Conservation (phyloP, 2,329 filamentous ascomycete genomes). For the Teratosphaeria viscida region DNA sequence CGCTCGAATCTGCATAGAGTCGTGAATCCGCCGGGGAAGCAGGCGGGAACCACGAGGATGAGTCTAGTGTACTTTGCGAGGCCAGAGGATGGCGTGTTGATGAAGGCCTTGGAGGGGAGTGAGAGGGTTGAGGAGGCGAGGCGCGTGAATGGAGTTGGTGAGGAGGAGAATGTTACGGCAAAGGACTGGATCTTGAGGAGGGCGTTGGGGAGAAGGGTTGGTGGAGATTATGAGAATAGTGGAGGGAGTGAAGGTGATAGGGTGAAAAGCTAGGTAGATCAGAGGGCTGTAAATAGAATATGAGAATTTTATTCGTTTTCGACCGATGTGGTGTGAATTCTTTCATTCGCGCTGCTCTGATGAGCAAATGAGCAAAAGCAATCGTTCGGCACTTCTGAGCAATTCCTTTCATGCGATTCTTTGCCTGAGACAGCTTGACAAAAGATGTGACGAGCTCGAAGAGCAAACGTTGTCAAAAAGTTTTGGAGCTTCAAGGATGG, state of each 20-base stretch:
- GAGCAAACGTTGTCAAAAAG: too few species aligned
- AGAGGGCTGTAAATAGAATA: not conserved
- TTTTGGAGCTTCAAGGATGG: not conserved
- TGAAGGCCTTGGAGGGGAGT: conserved; percentile 25
- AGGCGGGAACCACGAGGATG: conserved; percentile 35
- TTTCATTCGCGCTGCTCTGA: too few species aligned
- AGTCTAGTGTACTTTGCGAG: conserved; percentile 47
- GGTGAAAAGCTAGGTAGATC: not conserved
- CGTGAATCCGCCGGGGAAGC: conserved; percentile 37
- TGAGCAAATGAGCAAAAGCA: too few species aligned
- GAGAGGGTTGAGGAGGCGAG: conserved; percentile 12
- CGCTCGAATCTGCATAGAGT: conserved; percentile 36
- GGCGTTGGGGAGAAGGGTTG: conserved; percentile 26
- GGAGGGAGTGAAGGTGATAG: conserved; percentile 23
- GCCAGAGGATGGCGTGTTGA: conserved; percentile 38
- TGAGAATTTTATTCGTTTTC: not conserved
- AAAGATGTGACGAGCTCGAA: not conserved
- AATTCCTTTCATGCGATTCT: too few species aligned
- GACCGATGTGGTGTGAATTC: too few species aligned
- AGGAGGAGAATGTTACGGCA: conserved; percentile 16
- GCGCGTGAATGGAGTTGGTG: conserved; percentile 26
- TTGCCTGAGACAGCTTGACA: too few species aligned
- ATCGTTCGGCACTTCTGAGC: too few species aligned
- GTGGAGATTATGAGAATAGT: conserved; percentile 25
- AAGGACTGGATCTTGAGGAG: conserved; percentile 32